Conservation (phyloP, 2,329 filamentous ascomycete genomes). For the Penicillium sp. region DNA sequence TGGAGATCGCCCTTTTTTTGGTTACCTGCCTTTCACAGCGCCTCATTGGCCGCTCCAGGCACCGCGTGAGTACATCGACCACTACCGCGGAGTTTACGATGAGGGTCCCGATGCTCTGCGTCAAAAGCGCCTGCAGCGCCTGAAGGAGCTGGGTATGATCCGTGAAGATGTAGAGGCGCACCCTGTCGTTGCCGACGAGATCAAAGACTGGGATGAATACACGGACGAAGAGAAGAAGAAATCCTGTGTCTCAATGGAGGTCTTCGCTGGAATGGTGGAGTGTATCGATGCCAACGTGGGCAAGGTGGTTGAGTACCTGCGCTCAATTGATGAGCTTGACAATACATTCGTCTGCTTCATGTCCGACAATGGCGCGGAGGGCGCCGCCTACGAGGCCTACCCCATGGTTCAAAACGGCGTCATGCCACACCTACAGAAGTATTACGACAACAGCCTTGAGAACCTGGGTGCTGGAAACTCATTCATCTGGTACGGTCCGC, state of each 20-base stretch:
- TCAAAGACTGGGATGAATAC: slow-evolving; percentile 42
- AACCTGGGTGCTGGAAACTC: slow-evolving; percentile 49
- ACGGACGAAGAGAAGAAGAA: slow-evolving; percentile 40
- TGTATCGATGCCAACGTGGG: slow-evolving; percentile 49
- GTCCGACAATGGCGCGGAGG: slow-evolving; percentile 53
- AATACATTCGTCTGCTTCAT: slow-evolving; percentile 54
- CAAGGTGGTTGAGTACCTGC: slow-evolving; percentile 47
- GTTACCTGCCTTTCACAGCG: slow-evolving; percentile 51
- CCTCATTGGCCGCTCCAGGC: slow-evolving; percentile 57
- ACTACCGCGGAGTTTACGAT: slow-evolving; percentile 53
- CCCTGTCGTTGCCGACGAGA: slow-evolving; percentile 44
- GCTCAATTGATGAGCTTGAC: slow-evolving; percentile 49
- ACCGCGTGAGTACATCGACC: slow-evolving; percentile 46
- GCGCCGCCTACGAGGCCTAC: slow-evolving; percentile 58
- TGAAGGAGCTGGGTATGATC: slow-evolving; percentile 49
- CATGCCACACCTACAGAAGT: slow-evolving; percentile 53
- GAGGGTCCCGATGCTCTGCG: slow-evolving; percentile 52
- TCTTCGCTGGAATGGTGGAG: slow-evolving; percentile 54
- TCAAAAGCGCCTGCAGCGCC: slow-evolving; percentile 43
- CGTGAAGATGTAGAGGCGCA: slow-evolving; percentile 42
- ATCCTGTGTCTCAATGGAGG: slow-evolving; percentile 51
- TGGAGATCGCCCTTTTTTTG: slow-evolving; percentile 48
- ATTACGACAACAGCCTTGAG: slow-evolving; percentile 49
- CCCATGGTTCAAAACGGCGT: slow-evolving; percentile 57
- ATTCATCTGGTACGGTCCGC: slow-evolving; percentile 53